phyloP scores from a whole-genome alignment of 257 asterid species.

The Solanum verrucosum region DNA sequence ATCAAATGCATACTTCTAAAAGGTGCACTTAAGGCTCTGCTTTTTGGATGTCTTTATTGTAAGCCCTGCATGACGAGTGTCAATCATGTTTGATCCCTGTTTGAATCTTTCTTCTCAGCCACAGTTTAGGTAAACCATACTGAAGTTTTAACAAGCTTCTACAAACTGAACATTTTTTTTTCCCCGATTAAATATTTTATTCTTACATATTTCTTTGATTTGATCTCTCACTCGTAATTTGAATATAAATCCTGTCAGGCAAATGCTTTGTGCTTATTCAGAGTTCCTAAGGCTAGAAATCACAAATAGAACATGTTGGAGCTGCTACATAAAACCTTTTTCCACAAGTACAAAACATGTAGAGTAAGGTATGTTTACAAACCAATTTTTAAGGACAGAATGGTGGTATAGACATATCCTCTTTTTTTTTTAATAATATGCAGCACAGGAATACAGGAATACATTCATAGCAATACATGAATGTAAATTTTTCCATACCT shows the following conservation, averaged over 20 bases:
- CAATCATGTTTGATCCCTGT: not conserved
- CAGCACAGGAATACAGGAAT: not conserved
- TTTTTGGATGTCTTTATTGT: not conserved
- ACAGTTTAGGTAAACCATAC: not conserved
- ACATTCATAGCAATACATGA: not conserved
- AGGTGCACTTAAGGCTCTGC: not conserved
- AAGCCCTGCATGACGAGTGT: not conserved
- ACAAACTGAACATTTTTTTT: not conserved
- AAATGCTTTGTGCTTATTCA: not conserved
- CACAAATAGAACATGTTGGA: not conserved
- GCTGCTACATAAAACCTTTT: not conserved
- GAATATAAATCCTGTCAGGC: not conserved
- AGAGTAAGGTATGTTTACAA: not conserved
- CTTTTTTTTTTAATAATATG: not conserved
- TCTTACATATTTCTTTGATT: not conserved
- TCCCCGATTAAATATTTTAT: not conserved
- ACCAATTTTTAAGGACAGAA: not conserved
- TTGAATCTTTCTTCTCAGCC: not conserved
- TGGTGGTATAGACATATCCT: not conserved
- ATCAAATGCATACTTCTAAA: not conserved
- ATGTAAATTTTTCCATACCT: constrained; percentile 29
- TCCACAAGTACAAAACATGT: not conserved
- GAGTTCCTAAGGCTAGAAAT: not conserved
- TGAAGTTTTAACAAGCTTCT: not conserved
- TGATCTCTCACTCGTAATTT: not conserved